phyloP scores from a whole-genome alignment of 2,329 filamentous ascomycete genomes.

The Ambrosiella xylebori region DNA sequence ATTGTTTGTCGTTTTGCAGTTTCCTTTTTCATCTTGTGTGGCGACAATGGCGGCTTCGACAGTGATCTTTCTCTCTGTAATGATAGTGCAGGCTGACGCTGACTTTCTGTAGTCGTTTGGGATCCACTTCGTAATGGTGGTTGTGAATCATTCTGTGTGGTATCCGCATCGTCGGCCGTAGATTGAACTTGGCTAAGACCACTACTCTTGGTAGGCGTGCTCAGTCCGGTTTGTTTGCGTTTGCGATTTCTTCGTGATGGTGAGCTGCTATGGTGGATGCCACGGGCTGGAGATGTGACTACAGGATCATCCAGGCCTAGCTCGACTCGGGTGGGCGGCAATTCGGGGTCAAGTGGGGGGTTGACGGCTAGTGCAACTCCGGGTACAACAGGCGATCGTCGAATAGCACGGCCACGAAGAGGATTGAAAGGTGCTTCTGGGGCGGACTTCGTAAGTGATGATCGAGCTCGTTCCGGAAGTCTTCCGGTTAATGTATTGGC shows the following conservation, averaged over 20 bases:
- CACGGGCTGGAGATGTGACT: slow-evolving; percentile 36
- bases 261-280: slow-evolving; percentile 27
- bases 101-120: background rate
- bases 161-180: background rate
- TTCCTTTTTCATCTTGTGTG: background rate
- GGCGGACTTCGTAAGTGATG: background rate
- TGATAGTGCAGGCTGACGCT: background rate
- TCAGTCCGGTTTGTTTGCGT: slow-evolving; percentile 22
- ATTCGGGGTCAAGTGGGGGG: slow-evolving; percentile 28
- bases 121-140: too few species aligned
- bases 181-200: slow-evolving; percentile 20
- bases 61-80: background rate
- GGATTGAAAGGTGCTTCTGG: slow-evolving; percentile 4
- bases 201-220: slow-evolving; percentile 26
- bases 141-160: too few species aligned
- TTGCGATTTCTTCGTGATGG: slow-evolving; percentile 4
- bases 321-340: slow-evolving; percentile 40
- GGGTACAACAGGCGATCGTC: slow-evolving; percentile 14
- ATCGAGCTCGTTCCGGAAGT: slow-evolving; percentile 2
- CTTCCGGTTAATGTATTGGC: slow-evolving; percentile 1
- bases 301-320: slow-evolving; percentile 32
- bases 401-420: slow-evolving; percentile 14
- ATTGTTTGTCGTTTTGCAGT: background rate
- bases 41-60: background rate
- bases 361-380: background rate